Evolutionary conservation across 306 rosid genomes (phyloP).

Genomic region (Citrullus colocynthis): DNA sequence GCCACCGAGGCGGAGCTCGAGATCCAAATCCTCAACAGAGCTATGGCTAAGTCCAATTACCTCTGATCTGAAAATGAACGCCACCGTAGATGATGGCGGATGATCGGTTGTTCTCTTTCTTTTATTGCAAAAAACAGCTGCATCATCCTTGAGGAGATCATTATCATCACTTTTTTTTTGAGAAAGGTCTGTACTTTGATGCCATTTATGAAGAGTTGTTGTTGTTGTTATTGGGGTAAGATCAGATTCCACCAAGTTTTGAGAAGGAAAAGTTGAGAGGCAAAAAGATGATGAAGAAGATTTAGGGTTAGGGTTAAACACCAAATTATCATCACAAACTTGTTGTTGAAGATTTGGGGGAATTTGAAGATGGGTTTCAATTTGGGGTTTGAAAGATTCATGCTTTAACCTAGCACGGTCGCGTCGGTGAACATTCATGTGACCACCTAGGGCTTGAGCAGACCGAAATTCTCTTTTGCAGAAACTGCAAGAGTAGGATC

Average conservation of each 20-base stretch:
- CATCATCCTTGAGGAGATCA: conserved; percentile 4
- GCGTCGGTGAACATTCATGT: conserved; percentile 91
- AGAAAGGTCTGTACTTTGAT: neutral
- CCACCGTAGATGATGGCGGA: conserved; percentile 23
- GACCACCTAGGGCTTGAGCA: conserved; percentile 94
- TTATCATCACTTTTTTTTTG: neutral
- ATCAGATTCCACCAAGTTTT: neutral
- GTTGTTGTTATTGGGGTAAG: neutral
- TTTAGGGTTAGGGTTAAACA: conserved; percentile 49
- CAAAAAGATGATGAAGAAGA: conserved; percentile 18
- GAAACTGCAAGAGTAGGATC: conserved; percentile 83
- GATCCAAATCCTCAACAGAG: conserved; percentile 42
- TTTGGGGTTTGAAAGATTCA: conserved; percentile 20
- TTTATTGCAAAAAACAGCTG: conserved; percentile 24
- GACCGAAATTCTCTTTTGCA: conserved; percentile 87
- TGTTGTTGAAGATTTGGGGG: conserved; percentile 12
- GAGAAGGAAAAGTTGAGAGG: conserved; percentile 21
- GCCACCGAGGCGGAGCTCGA: conserved; percentile 39
- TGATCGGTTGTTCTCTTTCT: conserved; percentile 38
- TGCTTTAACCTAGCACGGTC: conserved; percentile 81
- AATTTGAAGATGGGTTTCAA: conserved; percentile 16
- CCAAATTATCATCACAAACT: conserved; percentile 23
- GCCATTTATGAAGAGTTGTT: neutral
- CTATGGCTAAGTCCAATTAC: conserved; percentile 18
- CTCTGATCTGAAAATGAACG: conserved; percentile 27